Base-by-base conservation (phyloP, 2,329 filamentous ascomycete species). In the Talaromyces rugulosus region DNA sequence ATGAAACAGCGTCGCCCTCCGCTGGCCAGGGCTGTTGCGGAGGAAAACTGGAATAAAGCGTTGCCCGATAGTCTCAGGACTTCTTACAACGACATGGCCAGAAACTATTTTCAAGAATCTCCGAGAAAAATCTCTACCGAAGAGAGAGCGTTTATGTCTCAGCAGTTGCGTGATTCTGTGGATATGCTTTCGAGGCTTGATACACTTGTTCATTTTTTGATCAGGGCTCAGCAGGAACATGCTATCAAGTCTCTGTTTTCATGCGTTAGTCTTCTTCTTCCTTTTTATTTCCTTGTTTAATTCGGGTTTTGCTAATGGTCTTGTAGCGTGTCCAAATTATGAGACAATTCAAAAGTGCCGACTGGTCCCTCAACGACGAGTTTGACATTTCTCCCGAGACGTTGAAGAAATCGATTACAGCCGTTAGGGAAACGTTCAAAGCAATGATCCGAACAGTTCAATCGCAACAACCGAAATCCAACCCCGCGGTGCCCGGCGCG, bases 111-210 rank as follows among this genome's bases (percentile, higher is more conserved):
- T 64, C 69, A 73, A 51, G 68, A 73, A 4, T 74, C 74, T 4
- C 63, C 77, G 9, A 51, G 23, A 23, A 23, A 71, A 36, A 69
- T 80, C 61, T 70, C 73, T 23, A 72, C 77, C 18, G 75, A 77
- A 59, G 71, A 76, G 59, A 78, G 76, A 61, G 65, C 69, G 61
- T 59, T 69, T 27, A 75, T 79, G 76, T 64, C 71, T 42, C 71
- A 79, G 65, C 72, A 77, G 61, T 68, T 80, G 47, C 72, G 72
- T 44, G 75, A 78, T 4, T 71, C 69, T 40, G 73, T 74, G 59
- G 75, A 77, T 56, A 76, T 81, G 70, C 66, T 81, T 18, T 69
- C 72, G 36, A 74, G 77, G 57, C 71, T 81, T 68, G 79, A 81
- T 65, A 66, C 70, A 2, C 70, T 81, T 36, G 71, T 81, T 4